Evolutionary conservation across 768 basidiomycete genomes (phyloP).

Genomic region (Gymnopilus dilepis): DNA sequence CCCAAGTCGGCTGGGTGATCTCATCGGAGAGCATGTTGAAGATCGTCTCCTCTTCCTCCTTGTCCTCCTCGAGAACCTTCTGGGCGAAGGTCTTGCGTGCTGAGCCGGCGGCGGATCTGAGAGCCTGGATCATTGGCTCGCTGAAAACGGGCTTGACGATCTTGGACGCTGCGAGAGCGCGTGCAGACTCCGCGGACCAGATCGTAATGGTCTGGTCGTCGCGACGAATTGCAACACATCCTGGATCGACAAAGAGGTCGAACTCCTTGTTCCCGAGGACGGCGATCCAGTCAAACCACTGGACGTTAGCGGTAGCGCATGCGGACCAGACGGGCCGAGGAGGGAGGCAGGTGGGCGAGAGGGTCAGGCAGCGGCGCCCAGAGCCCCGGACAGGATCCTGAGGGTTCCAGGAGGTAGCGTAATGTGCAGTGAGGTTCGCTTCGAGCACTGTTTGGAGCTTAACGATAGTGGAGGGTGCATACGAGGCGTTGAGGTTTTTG

Average conservation of each 20-base stretch:
- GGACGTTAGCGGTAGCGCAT: constrained; percentile 69
- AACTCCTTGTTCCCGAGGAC: constrained; percentile 72
- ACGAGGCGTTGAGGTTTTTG: constrained; percentile 59
- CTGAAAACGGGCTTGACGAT: constrained; percentile 26
- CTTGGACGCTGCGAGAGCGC: constrained; percentile 27
- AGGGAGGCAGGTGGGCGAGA: constrained; percentile 71
- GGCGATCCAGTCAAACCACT: constrained; percentile 84
- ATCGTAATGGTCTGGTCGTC: constrained; percentile 58
- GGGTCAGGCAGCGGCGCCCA: constrained; percentile 73
- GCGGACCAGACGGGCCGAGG: constrained; percentile 75
- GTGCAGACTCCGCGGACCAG: constrained; percentile 65
- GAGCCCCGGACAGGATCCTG: constrained; percentile 70
- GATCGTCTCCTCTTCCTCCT: constrained; percentile 72
- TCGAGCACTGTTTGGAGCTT: constrained; percentile 76
- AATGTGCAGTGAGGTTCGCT: constrained; percentile 73
- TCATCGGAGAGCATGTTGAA: constrained; percentile 79
- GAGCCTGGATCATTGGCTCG: constrained; percentile 23
- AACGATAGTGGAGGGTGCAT: constrained; percentile 65
- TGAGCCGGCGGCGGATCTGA: constrained; percentile 19
- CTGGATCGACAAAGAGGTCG: constrained; percentile 83
- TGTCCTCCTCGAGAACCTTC: constrained; percentile 73
- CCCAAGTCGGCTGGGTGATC: constrained; percentile 70
- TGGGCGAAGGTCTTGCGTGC: constrained; percentile 71
- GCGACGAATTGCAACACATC: constrained; percentile 72
- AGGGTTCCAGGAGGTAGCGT: constrained; percentile 68